Evolutionary conservation across 2,329 filamentous ascomycete species (phyloP).

Genomic region (Claviceps sp.): DNA sequence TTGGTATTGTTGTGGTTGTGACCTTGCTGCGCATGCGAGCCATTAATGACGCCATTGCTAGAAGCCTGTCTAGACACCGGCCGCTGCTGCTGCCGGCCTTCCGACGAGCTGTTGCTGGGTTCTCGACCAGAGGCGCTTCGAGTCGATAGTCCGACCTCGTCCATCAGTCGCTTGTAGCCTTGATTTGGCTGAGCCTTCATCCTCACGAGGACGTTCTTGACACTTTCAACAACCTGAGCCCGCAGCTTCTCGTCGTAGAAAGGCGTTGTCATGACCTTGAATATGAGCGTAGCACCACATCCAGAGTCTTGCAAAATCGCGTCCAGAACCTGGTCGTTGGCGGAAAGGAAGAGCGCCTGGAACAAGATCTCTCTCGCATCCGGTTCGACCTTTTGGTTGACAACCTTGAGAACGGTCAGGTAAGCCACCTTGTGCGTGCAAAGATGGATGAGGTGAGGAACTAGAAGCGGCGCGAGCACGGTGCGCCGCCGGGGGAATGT

Average conservation of each 20-base stretch:
- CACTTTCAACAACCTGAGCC: conserved; percentile 76
- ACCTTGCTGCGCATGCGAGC: conserved; percentile 25
- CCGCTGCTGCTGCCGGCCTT: conserved; percentile 41
- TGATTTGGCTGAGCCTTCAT: conserved; percentile 90
- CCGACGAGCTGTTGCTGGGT: conserved; percentile 25
- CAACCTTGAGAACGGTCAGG: conserved; percentile 90
- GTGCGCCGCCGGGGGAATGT: conserved; percentile 85
- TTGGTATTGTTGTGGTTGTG: not conserved
- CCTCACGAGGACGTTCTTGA: conserved; percentile 74
- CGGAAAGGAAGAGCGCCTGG: conserved; percentile 82
- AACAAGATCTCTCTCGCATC: conserved; percentile 85
- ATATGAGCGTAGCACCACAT: conserved; percentile 89
- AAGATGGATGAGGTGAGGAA: conserved; percentile 84
- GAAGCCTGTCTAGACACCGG: conserved; percentile 40
- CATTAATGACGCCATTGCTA: conserved; percentile 22
- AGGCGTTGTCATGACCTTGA: conserved; percentile 94
- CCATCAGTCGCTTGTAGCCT: conserved; percentile 97
- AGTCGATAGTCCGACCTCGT: conserved; percentile 84
- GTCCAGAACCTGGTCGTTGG: conserved; percentile 74
- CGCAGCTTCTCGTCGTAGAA: conserved; percentile 93
- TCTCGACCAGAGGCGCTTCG: conserved; percentile 34
- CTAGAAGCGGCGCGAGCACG: conserved; percentile 79
- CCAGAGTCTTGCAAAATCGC: conserved; percentile 83
- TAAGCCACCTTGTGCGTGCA: conserved; percentile 99
- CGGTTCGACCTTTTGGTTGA: conserved; percentile 91